Base-by-base conservation (phyloP, 306 rosid genomes). In the Ochetophila trinervis region DNA sequence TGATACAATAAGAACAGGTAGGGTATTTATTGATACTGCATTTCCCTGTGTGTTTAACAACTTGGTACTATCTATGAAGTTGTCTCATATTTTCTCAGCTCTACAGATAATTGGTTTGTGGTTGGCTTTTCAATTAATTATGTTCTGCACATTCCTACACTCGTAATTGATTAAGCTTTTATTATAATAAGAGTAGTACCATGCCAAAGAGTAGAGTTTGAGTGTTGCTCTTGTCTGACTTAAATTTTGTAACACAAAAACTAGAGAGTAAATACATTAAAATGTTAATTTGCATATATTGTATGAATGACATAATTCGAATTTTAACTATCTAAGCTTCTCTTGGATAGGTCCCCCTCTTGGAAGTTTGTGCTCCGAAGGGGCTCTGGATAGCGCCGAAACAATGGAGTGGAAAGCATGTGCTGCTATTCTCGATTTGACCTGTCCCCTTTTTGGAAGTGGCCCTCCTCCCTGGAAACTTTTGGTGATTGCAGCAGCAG, bases 401-500 rank as follows among this genome's bases (percentile, higher is more conserved):
- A 59, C 72, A 40, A 76, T 50, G 7, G 53, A 68, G 57, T 50
- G 66, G 60, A 68, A 59, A 63, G 68, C 76, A 49, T 42, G 50
- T 37, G 71, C 67, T 21, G 68, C 76, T 55, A 76, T 69, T 64
- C 63, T 64, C 15, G 52, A 51, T 49, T 69, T 76, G 22, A 69
- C 50, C 53, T 53, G 74, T 18, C 67, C 80, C 68, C 83, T 49
- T 56, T 70, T 56, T 35, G 82, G 64, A 37, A 67, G 71, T 45
- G 75, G 71, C 67, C 19, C 57, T 42, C 67, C 16, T 18, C 18
- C 52, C 15, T 40, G 51, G 34, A 76, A 57, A 42, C 71, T 50
- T 59, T 58, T 57, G 14, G 62, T 10, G 23, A 53, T 51, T 64
- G 21, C 53, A 49, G 44, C 40, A 18, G 66, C n/a, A 14, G 74